Evolutionary conservation across 345 rosid species (phyloP), one percentile per base, ranked within the genome.

Genomic region (Lepidium aucheri): DNA sequence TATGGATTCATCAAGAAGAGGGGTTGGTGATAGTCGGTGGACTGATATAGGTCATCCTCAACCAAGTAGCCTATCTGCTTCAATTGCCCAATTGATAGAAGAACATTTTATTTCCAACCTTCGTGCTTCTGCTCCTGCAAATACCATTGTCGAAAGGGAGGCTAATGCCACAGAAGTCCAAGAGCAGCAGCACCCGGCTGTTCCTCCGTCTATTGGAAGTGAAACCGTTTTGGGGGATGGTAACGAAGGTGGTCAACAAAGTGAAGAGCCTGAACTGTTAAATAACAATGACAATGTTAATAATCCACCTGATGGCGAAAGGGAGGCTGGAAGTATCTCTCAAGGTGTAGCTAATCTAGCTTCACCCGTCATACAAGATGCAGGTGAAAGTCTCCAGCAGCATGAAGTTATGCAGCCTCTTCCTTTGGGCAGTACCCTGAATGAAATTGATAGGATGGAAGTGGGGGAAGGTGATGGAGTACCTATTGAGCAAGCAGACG

Each of bases 11-110:
- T 70, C 86, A 76, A 82, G 94, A 72, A 84, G 98, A 77, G 92
- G 93, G 72, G 82, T 81, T 57, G 84, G 90, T 70, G 89, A 88
- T 75, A 86, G 92, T 56, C 83, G 96, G 66, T 93, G 97, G 97
- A 86, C 95, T 70, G 96, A 93, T 83, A 90, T 86, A 69, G 97
- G 98, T 74, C 96, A 84, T 77, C 96, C 96, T 11, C 98, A 88
- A 71, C 84, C 86, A 70, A 81, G 84, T 74, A 72, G 83, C 51
- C 97, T 84, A 68, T 85, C 92, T 77, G 79, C 94, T 65, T 82
- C 85, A 30, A 84, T 93, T 74, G 95, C 98, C 36, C 92, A 93
- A 69, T 86, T 90, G 57, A 79, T 90, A 26, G 98, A 90, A 79
- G 98, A 86, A 33, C 90, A 82, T 53, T 93, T 93, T 69, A 35